Base-by-base conservation (phyloP, 768 basidiomycete species). In the Tricholoma bakamatsutake region DNA sequence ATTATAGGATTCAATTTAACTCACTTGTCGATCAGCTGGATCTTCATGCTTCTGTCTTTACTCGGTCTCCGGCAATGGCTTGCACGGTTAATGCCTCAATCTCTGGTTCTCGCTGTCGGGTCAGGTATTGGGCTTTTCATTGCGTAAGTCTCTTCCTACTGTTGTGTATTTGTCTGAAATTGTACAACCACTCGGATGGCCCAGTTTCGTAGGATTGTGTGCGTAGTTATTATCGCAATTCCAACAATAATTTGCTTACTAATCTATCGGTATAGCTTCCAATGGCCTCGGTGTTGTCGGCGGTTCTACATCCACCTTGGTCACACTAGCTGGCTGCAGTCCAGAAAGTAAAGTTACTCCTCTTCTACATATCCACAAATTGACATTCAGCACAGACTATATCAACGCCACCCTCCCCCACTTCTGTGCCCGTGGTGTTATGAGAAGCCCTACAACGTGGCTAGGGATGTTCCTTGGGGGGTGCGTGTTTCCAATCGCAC, bases 1-100 rank as follows among this genome's bases (percentile, higher is more conserved):
- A 1, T 8, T 37, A 15, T 15, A 15, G 35, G 1, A 2, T 12
- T 37, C 12, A 15, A 12, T 15, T 11, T 37, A 13, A 37, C 13
- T 37, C 13, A 30, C 39, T 52, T 15, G 51, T 18, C 13, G 34
- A 34, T 39, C 50, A 89, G 90, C 28, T 89, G 90, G 87, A 69
- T 93, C 10, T 93, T 94, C 76, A 79, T 93, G 59, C 60, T 86
- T 63, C 73, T 94, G 12, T 91, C 90, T 0, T 67, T 94, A 18
- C 73, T 93, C 30, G 92, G 92, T 57, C 77, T 94, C 52, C 89
- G 92, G 49, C 90, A 93, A 73, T 94, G 90, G 92, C 78, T 94
- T 4, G 89, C 87, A 12, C 82, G 92, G 13, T 81, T 91, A 54
- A 93, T 94, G 83, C 92, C 92, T 1, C 87, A 89, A 59, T 93